phyloP scores from a whole-genome alignment of 768 basidiomycete genomes.

The Russula sp. region DNA sequence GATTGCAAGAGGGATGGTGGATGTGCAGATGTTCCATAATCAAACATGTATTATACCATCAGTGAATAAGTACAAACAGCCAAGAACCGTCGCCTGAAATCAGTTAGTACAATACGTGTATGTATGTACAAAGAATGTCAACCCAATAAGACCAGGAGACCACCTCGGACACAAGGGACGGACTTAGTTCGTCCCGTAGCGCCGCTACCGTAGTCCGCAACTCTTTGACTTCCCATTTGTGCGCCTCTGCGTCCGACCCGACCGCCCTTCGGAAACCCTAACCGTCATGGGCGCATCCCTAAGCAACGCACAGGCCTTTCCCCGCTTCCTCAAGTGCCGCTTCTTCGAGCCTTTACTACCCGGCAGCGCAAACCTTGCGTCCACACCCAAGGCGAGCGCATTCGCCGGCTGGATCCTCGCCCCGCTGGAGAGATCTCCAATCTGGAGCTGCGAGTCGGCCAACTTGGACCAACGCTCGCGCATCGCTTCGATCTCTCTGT shows the following conservation, averaged over 20 bases:
- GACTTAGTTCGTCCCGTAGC: constrained; percentile 49
- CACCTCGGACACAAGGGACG: background rate
- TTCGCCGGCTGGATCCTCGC: constrained; percentile 48
- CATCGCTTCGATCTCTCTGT: constrained; percentile 72
- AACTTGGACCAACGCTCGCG: constrained; percentile 71
- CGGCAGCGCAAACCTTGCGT: constrained; percentile 34
- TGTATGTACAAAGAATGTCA: constrained; percentile 17
- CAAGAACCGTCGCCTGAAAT: background rate
- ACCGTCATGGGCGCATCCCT: constrained; percentile 59
- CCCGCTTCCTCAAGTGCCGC: constrained; percentile 70
- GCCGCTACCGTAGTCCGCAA: constrained; percentile 45
- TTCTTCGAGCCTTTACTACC: constrained; percentile 56
- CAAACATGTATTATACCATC: background rate
- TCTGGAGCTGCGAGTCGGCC: constrained; percentile 59
- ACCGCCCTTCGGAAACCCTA: constrained; percentile 34
- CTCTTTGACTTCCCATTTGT: constrained; percentile 42
- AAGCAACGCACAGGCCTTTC: constrained; percentile 55
- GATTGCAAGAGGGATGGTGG: background rate
- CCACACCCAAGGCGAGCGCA: constrained; percentile 40
- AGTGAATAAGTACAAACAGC: background rate
- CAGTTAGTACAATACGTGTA: background rate
- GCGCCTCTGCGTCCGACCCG: constrained; percentile 23
- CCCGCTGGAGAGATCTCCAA: constrained; percentile 32
- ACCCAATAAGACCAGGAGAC: background rate
- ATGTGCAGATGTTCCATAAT: background rate